These are phyloP conservation scores for Roridomyces roridus DNA, from an alignment of 768 basidiomycete genomes.

Conservation along the genomic window DNA sequence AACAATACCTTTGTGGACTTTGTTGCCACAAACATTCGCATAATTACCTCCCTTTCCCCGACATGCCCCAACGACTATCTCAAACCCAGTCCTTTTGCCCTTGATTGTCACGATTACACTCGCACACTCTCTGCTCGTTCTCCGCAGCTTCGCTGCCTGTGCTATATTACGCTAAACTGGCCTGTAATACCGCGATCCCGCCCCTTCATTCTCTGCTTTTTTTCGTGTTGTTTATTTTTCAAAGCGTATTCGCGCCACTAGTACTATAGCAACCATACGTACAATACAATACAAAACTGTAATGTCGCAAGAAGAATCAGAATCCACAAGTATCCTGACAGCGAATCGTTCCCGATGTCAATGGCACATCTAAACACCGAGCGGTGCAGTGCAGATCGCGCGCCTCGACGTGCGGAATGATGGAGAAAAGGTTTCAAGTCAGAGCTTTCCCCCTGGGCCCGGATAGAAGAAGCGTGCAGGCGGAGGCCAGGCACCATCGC, in stretches of 20 bases:
- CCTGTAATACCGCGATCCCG: conserved; percentile 9
- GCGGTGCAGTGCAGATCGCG: too few species aligned
- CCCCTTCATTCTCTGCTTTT: conserved; percentile 3
- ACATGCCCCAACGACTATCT: conserved; percentile 5
- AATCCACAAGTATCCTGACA: neutral
- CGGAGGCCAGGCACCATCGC: conserved; percentile 27
- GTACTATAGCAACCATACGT: conserved; percentile 20
- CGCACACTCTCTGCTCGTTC: conserved; percentile 15
- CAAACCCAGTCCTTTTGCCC: conserved; percentile 8
- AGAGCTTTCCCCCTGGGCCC: conserved; percentile 15
- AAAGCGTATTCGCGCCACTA: conserved; percentile 22
- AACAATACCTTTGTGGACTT: conserved; percentile 21
- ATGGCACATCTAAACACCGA: neutral
- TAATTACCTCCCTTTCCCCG: conserved; percentile 1
- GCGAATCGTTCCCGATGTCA: neutral
- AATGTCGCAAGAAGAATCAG: conserved; percentile 5
- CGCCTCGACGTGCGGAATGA: too few species aligned
- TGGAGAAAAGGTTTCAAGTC: neutral
- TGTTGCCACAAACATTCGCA: neutral
- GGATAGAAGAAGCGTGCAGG: conserved; percentile 16
- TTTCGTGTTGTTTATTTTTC: conserved; percentile 18
- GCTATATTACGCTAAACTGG: conserved; percentile 21
- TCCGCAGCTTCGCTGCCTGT: neutral
- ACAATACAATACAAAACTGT: conserved; percentile 20
- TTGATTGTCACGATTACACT: neutral